Evolutionary conservation across 192 early-diverging fungal genomes (phyloP), one percentile per base, ranked within the genome.

Genomic region (Coemansia sp.): DNA sequence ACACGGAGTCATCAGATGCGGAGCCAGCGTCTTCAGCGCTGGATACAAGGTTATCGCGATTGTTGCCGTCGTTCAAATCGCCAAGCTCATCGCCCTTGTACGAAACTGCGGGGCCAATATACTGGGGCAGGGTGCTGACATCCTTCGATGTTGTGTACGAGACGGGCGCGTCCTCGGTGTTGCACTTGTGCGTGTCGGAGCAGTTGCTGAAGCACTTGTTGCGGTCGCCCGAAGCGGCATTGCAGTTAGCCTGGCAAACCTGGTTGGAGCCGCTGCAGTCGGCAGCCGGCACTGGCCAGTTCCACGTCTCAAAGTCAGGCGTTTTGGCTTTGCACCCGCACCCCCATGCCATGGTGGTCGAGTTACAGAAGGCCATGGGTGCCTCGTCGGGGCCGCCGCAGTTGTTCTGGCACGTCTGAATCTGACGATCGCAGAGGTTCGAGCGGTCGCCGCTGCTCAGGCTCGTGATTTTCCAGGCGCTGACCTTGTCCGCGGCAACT

Each of bases 311-410:
- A 53, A 73, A 77, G 38, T 76, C 60, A 17, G 78, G 78, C 3
- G 63, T 61, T 47, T 74, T 64, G 20, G 49, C 48, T 53, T 46
- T 34, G 57, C 80, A 82, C 2, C 73, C 78, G 20, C 80, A 82
- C 29, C 77, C 77, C 80, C 80, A 82, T 25, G 67, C 80, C 64
- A 82, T 60, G 15, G 80, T 82, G n/a, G 53, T 62, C 5, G 51
- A 1, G 62, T 82, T 82, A 34, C 80, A 82, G 52, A 82, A 82
- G 17, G 70, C 67, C 80, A 75, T 73, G 17, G 60, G 60, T 2
- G 77, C 66, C 43, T 63, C 52, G 17, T 65, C 28, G 23, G 70
- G 59, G 4, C 70, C 70, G 22, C 77, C 77, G 35, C 77, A 79
- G 70, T 64, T 67, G 67, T 66, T 69, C 48, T 70, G 60, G 60